Base-by-base conservation (phyloP, 2,329 filamentous ascomycete genomes). In the Teratosphaeria epicoccoides region DNA sequence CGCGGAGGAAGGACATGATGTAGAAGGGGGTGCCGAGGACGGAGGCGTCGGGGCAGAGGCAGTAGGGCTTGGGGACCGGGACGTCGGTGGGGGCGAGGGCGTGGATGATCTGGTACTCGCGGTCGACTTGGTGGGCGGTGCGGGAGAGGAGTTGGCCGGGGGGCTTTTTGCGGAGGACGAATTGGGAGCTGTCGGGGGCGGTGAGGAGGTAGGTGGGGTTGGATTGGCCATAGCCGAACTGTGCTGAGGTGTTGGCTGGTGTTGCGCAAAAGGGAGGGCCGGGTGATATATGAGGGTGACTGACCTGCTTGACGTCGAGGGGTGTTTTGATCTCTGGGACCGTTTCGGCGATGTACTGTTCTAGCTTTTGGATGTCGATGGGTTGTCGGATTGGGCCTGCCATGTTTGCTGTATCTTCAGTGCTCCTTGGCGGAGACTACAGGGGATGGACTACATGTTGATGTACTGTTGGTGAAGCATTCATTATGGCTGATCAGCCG, bases 181-280 rank as follows among this genome's bases (percentile, higher is more conserved):
- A 95, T 66, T 83, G 82, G 60, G 75, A 70, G 49, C 83, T 81
- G 66, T 82, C 76, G 58, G 81, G 76, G 49, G 83, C 83, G 14
- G 83, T 95, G 64, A 97, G 77, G 64, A 91, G 88, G 73, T 97
- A 98, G 2, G 93, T 98, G 44, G 93, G 93, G 68, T 97, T 98
- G 53, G 88, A 95, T 73, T 97, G 93, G 54, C 93, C 93, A 68
- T 94, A 97, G 63, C 90, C 88, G 68, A 97, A 98, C 87, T 97
- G 37, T 43, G 33, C 40, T n/a, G 24, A 24, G 22, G 12, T 47
- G 55, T 47, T 54, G 33, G n/a, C n/a, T n/a, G n/a, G n/a, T n/a
- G n/a, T n/a, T n/a, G n/a, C n/a, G n/a, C n/a, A n/a, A n/a, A n/a
- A n/a, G n/a, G n/a, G n/a, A n/a, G n/a, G n/a, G n/a, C n/a, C n/a